phyloP scores from a whole-genome alignment of 2,329 filamentous ascomycete genomes.

The Didymella segeticola region DNA sequence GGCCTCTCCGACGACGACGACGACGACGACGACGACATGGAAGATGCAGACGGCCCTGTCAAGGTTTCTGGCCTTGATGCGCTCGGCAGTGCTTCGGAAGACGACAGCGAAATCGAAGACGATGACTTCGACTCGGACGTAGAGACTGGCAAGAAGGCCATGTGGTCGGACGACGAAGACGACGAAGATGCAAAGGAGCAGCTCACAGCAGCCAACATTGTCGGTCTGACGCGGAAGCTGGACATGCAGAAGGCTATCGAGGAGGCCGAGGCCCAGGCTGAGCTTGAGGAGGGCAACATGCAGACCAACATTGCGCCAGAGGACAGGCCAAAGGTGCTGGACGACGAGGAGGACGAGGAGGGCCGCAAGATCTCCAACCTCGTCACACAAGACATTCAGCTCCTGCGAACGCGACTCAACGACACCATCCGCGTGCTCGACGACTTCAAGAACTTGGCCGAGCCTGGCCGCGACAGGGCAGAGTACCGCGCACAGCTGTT shows the following conservation, averaged over 20 bases:
- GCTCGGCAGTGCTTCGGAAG: slow-evolving; percentile 47
- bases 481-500: slow-evolving; percentile 89
- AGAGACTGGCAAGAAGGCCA: slow-evolving; percentile 59
- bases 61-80: slow-evolving; percentile 49
- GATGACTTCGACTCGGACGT: slow-evolving; percentile 65
- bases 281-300: slow-evolving; percentile 82
- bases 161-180: slow-evolving; percentile 98
- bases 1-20: slow-evolving; percentile 30
- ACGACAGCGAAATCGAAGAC: slow-evolving; percentile 46
- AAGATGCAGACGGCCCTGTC: slow-evolving; percentile 46
- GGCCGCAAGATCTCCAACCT: slow-evolving; percentile 66
- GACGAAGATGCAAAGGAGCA: slow-evolving; percentile 88
- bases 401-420: slow-evolving; percentile 86
- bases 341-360: slow-evolving; percentile 65
- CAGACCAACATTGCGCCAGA: slow-evolving; percentile 88
- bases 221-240: slow-evolving; percentile 83
- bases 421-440: slow-evolving; percentile 92
- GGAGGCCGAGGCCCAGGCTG: slow-evolving; percentile 81
- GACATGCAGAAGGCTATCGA: slow-evolving; percentile 80
- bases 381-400: slow-evolving; percentile 81
- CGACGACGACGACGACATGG: slow-evolving; percentile 51
- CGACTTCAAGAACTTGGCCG: slow-evolving; percentile 81
- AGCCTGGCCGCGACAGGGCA: slow-evolving; percentile 79
- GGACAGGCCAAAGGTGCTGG: slow-evolving; percentile 72
- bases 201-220: slow-evolving; percentile 95